Percentiles rank a stretch among this genome's conserved stretches.
phyloP scores from a whole-genome alignment of 495 filamentous ascomycete genomes.

The Podospora pseudocomata region DNA sequence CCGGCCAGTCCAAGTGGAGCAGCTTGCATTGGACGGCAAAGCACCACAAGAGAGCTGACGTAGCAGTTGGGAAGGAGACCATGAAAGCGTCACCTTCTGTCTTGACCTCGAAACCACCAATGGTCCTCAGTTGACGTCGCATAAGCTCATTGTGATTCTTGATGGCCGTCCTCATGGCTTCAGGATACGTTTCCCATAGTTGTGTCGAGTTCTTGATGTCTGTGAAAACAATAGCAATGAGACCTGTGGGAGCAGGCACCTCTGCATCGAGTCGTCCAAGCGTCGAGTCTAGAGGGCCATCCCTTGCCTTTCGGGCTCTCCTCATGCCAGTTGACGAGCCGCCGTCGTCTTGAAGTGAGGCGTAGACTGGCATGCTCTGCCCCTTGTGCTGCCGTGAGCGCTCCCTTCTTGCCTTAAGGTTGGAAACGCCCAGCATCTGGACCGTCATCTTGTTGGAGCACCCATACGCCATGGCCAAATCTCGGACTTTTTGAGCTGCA shows the following conservation, averaged over 20 bases:
- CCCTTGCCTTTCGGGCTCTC: slow-evolving; percentile 59
- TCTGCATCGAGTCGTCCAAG: slow-evolving; percentile 80
- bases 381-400: slow-evolving; percentile 63
- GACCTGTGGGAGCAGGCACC: slow-evolving; percentile 83
- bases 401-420: slow-evolving; percentile 75
- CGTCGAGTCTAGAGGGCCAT: slow-evolving; percentile 71
- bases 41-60: slow-evolving; percentile 88
- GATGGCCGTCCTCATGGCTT: slow-evolving; percentile 92
- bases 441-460: slow-evolving; percentile 95
- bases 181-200: slow-evolving; percentile 93
- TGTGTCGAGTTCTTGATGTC: slow-evolving; percentile 98
- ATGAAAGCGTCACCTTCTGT: slow-evolving; percentile 99
- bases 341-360: slow-evolving; percentile 63
- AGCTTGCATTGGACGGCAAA: slow-evolving; percentile 89
- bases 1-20: slow-evolving; percentile 85
- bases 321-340: slow-evolving; percentile 58
- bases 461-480: slow-evolving; percentile 93
- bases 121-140: slow-evolving; percentile 85
- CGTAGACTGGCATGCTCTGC: slow-evolving; percentile 74
- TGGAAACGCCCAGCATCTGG: slow-evolving; percentile 90
- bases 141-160: slow-evolving; percentile 95
- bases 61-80: slow-evolving; percentile 95
- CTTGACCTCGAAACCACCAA: slow-evolving; percentile 98
- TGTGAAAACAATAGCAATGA: slow-evolving; percentile 92
- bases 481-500: slow-evolving; percentile 90